Conservation (phyloP, 805 yeast species). For the Zygoascus bituminiphila region DNA sequence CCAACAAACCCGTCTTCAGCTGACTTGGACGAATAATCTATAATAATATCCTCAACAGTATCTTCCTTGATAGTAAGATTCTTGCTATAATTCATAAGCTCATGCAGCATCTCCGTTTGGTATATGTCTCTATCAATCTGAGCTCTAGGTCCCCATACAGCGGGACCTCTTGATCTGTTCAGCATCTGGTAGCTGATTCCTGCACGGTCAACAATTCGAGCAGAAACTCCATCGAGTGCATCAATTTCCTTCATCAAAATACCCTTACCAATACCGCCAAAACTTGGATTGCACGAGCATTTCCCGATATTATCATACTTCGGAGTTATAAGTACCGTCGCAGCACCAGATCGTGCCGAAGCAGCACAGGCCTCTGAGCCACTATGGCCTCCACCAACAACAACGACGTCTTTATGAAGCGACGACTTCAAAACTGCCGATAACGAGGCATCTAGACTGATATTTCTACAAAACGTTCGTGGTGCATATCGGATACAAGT, state of each 20-base stretch:
- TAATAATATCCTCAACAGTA: constrained; percentile 75
- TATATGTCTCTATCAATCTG: constrained; percentile 87
- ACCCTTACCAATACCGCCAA: constrained; percentile 99
- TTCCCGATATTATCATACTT: constrained; percentile 70
- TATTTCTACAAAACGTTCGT: neutral
- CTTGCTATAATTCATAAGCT: constrained; percentile 42
- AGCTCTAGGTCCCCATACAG: constrained; percentile 97
- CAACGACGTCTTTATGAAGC: constrained; percentile 51
- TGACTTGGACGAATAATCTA: constrained; percentile 34
- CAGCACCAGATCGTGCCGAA: constrained; percentile 73
- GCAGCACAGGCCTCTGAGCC: constrained; percentile 98
- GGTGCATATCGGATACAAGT: too few species aligned
- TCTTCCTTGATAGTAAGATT: constrained; percentile 59
- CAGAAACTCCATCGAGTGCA: constrained; percentile 90
- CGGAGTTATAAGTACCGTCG: constrained; percentile 72
- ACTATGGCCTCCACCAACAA: constrained; percentile 98
- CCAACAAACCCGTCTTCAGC: constrained; percentile 26
- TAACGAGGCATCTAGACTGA: neutral
- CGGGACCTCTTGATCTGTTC: constrained; percentile 84
- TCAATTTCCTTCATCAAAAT: constrained; percentile 87
- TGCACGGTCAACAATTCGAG: constrained; percentile 79
- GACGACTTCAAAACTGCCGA: neutral
- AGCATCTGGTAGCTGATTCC: constrained; percentile 87
- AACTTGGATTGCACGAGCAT: constrained; percentile 93
- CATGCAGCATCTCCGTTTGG: constrained; percentile 67